Base-by-base conservation (phyloP, 23 red algal species). In the Gracilaria gracilis region DNA sequence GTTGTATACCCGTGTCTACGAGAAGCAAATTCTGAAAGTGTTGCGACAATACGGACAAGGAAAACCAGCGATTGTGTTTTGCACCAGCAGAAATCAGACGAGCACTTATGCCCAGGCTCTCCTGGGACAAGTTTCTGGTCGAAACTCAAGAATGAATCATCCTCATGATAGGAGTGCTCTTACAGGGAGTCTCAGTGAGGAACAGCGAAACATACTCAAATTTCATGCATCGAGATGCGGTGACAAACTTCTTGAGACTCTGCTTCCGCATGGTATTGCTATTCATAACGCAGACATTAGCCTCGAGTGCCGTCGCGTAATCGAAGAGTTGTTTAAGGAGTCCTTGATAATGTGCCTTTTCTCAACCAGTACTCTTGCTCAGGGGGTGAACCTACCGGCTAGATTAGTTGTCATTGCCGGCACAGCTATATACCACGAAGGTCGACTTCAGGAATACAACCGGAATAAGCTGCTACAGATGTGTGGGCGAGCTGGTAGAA, bases 341-440 rank as follows among this genome's bases (percentile, higher is more conserved):
- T 77, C 57, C 11, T 34, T 92, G 71, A 51, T 95, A 14, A 62
- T 64, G 15, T 79, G 80, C 55, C 57, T 95, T 34, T 95, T 86
- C 57, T 89, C 85, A 21, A 95, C 93, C 31, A 90, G 85, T 20
- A 95, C 93, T 37, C 88, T 95, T 70, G 93, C 93, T 13, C 85
- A 90, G 42, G 93, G 93, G 20, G 93, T 95, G n/a, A 95, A 95
- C 79, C 77, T 95, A 36, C 93, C 93, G 6, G 93, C 93, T 31
- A 78, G 81, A 15, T 83, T 95, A n/a, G 93, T 95, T 38, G 57
- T 95, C 29, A 77, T 95, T 38, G 87, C 80, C n/a, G 86, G 87
- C 2, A 91, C 88, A 37, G 20, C 48, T n/a, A 24, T 83, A 39
- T 90, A 95, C 34, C 35, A 73, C 23, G 53, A 91, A 16, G 87